These are phyloP conservation scores for Eucalyptus curtisii DNA, from an alignment of 345 rosid species.

Conservation along the genomic window DNA sequence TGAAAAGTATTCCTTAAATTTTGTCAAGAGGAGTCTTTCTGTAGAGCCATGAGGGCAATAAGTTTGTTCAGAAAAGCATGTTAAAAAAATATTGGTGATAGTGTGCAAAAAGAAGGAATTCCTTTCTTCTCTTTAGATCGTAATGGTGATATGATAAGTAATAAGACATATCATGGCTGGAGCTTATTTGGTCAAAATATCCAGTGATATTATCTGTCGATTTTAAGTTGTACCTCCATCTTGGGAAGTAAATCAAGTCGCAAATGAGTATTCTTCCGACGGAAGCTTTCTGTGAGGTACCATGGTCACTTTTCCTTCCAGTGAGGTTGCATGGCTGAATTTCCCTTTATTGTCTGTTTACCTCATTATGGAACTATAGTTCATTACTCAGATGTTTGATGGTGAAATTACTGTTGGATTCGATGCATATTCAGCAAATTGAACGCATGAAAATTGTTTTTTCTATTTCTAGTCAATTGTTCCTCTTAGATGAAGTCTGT, in stretches of 20 bases:
- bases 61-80: neutral
- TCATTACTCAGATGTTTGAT: neutral
- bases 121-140: neutral
- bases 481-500: neutral
- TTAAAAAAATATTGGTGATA: neutral
- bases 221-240: neutral
- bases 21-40: neutral
- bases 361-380: neutral
- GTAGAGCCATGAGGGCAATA: neutral
- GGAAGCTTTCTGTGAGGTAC: neutral
- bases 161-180: neutral
- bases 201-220: neutral
- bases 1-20: neutral
- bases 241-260: neutral
- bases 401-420: neutral
- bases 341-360: neutral
- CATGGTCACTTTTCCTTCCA: neutral
- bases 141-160: neutral
- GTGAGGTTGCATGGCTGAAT: neutral
- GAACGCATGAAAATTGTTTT: neutral
- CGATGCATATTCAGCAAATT: neutral
- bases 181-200: neutral
- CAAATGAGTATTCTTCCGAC: neutral
- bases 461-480: neutral
- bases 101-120: neutral